Conservation (phyloP, 2,329 filamentous ascomycete genomes). For the Catunica adiposa region DNA sequence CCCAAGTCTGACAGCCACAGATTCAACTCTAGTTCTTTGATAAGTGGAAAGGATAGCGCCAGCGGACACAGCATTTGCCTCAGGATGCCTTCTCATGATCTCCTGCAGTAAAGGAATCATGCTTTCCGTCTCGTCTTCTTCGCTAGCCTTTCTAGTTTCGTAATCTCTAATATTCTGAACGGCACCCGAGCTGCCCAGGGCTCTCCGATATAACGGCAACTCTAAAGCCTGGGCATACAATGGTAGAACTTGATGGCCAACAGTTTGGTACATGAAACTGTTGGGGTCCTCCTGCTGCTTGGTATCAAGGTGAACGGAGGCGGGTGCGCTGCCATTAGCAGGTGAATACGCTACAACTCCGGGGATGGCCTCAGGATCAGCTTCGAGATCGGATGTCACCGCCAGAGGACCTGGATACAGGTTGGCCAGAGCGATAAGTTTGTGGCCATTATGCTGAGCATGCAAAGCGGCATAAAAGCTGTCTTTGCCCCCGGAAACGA, state of each 20-base stretch:
- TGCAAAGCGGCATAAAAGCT: conserved; percentile 88
- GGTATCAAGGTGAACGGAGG: conserved; percentile 7
- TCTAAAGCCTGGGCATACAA: conserved; percentile 65
- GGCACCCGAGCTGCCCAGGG: conserved; percentile 51
- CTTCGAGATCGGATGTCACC: background rate
- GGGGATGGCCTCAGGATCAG: conserved; percentile 14
- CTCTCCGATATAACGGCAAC: conserved; percentile 67
- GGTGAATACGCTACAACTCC: conserved; percentile 15
- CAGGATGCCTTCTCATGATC: conserved; percentile 53
- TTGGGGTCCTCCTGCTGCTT: conserved; percentile 46
- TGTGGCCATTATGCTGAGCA: conserved; percentile 72
- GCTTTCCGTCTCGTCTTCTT: conserved; percentile 74
- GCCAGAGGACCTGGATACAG: conserved; percentile 41
- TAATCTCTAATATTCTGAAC: conserved; percentile 61
- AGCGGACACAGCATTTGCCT: conserved; percentile 71
- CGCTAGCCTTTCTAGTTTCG: conserved; percentile 19
- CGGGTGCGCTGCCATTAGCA: conserved; percentile 9
- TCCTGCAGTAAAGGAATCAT: conserved; percentile 57
- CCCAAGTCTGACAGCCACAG: conserved; percentile 68
- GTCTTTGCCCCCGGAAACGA: conserved; percentile 94
- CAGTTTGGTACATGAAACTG: conserved; percentile 99
- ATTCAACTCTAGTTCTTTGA: conserved; percentile 90
- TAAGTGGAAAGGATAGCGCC: conserved; percentile 92
- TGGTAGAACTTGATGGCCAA: conserved; percentile 74
- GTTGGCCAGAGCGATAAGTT: conserved; percentile 76